Conservation (phyloP, 2,329 filamentous ascomycete species). For the Ophiocordyceps camponoti-rufipedis region DNA sequence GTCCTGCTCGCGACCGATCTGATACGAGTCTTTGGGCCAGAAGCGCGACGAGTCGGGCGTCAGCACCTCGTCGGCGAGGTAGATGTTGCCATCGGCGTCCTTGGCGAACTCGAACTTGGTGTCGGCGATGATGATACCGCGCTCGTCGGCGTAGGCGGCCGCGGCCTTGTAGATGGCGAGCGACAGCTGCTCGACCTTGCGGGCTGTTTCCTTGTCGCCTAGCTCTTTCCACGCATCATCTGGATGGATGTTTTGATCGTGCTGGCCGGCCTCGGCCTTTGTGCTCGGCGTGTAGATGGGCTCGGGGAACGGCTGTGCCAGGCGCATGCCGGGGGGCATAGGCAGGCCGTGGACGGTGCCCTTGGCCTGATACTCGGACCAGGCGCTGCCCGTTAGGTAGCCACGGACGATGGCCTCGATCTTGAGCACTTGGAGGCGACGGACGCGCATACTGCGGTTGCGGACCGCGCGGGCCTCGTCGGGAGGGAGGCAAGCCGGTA, state of each 20-base stretch:
- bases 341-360: slow-evolving; percentile 68
- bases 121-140: slow-evolving; percentile 21
- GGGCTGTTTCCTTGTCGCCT: slow-evolving; percentile 14
- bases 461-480: slow-evolving; percentile 33
- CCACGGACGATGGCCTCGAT: slow-evolving; percentile 43
- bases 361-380: slow-evolving; percentile 51
- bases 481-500: slow-evolving; percentile 14
- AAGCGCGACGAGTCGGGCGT: slow-evolving; percentile 75
- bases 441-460: slow-evolving; percentile 60
- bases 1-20: slow-evolving; percentile 54
- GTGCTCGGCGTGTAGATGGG: slow-evolving; percentile 57
- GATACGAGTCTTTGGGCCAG: slow-evolving; percentile 52
- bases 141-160: slow-evolving; percentile 36
- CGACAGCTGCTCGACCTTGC: slow-evolving; percentile 13
- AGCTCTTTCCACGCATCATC: slow-evolving; percentile 34
- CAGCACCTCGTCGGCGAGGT: slow-evolving; percentile 59
- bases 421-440: slow-evolving; percentile 21
- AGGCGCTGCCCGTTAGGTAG: slow-evolving; percentile 75
- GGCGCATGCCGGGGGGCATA: slow-evolving; percentile 47
- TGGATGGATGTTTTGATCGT: slow-evolving; percentile 73
- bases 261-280: slow-evolving; percentile 61
- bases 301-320: slow-evolving; percentile 50
- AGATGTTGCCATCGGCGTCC: slow-evolving; percentile 27
- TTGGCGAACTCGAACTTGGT: slow-evolving; percentile 30
- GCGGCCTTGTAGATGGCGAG: slow-evolving; percentile 22